Conservation (phyloP, 2,329 filamentous ascomycete species). For the Trichothecium sympodiale region DNA sequence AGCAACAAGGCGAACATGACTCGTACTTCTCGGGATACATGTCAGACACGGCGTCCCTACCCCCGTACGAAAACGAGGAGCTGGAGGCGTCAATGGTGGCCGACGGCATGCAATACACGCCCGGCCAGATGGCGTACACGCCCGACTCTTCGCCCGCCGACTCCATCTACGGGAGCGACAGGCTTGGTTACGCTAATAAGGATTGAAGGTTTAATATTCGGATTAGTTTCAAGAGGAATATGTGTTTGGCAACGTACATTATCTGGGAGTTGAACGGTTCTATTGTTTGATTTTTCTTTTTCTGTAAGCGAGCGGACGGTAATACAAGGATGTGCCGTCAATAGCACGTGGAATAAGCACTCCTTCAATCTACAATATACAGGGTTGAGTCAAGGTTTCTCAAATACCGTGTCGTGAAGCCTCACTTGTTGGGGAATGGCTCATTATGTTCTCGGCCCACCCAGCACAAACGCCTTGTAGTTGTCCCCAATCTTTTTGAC, state of each 20-base stretch:
- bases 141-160: slow-evolving; percentile 15
- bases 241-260: too few relatives aligned
- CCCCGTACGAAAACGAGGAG: slow-evolving; percentile 27
- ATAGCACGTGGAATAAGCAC: slow-evolving; percentile 3
- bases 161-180: slow-evolving; percentile 4
- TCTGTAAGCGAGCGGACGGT: slow-evolving; percentile 1
- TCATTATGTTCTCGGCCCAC: slow-evolving; percentile 20
- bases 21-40: slow-evolving; percentile 11
- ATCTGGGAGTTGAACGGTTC: slow-evolving; percentile 1
- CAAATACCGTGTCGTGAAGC: neutral
- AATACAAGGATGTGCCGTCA: neutral
- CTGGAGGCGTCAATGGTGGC: slow-evolving; percentile 24
- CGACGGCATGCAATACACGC: slow-evolving; percentile 20
- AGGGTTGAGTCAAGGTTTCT: too few relatives aligned
- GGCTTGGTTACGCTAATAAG: slow-evolving; percentile 8
- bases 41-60: slow-evolving; percentile 26
- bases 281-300: slow-evolving; percentile 4
- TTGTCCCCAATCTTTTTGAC: slow-evolving; percentile 58
- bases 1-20: slow-evolving; percentile 5
- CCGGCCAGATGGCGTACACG: slow-evolving; percentile 12
- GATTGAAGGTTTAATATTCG: neutral
- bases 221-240: too few relatives aligned
- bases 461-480: slow-evolving; percentile 68
- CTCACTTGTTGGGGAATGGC: too few relatives aligned
- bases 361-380: slow-evolving; percentile 6